A percentile compares a stretch with the other conserved stretches of the same genome.
Evolutionary conservation across 805 yeast genomes (phyloP).

Genomic region (Candida berthetii): DNA sequence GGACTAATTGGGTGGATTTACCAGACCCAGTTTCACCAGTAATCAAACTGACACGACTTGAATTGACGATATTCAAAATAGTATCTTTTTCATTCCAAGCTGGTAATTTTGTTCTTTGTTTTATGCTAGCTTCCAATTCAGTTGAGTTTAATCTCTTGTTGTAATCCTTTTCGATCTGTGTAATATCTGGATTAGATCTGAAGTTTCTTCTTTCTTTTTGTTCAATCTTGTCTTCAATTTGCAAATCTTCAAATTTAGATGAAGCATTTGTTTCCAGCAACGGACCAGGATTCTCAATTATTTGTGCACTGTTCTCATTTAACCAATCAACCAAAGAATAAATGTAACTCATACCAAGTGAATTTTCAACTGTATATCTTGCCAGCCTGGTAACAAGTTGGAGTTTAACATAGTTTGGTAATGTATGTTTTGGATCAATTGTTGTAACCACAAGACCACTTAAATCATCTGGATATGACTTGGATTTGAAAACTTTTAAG

Average conservation of each 20-base stretch:
- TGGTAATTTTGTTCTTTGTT: constrained; percentile 56
- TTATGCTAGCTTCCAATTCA: constrained; percentile 33
- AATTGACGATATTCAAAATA: constrained; percentile 48
- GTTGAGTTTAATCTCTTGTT: constrained; percentile 21
- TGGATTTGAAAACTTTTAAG: constrained; percentile 37
- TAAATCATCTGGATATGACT: constrained; percentile 54
- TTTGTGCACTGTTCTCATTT: constrained; percentile 47
- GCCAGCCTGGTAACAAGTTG: constrained; percentile 45
- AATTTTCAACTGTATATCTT: constrained; percentile 33
- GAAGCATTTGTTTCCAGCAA: constrained; percentile 28
- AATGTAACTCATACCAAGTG: constrained; percentile 67
- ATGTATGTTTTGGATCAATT: constrained; percentile 30
- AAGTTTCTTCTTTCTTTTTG: constrained; percentile 6
- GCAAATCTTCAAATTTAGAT: constrained; percentile 2
- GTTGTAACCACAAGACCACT: constrained; percentile 63
- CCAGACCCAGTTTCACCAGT: constrained; percentile 99
- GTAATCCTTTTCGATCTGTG: constrained; percentile 28
- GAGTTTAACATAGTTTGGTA: constrained; percentile 66
- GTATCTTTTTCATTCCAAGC: constrained; percentile 71
- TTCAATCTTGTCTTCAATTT: not conserved
- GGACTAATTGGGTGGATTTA: constrained; percentile 92
- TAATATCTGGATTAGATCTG: constrained; percentile 24
- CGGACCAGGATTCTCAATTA: constrained; percentile 74
- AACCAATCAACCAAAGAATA: constrained; percentile 74
- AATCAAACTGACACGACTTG: constrained; percentile 62